These are phyloP conservation scores for Rhazya stricta DNA, from an alignment of 257 asterid species.

Conservation along the genomic window DNA sequence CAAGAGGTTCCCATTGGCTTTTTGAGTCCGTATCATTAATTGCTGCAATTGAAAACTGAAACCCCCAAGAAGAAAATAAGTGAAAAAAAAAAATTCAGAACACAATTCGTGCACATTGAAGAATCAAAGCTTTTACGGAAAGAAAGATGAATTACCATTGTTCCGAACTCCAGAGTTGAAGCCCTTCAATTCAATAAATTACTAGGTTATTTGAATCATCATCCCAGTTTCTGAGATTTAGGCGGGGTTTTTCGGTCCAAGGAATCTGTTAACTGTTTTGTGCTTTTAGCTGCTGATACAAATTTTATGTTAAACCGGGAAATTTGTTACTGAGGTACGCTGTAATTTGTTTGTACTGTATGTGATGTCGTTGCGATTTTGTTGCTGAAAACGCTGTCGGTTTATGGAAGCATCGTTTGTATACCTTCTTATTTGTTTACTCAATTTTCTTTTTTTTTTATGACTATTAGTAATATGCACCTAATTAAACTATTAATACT, in stretches of 20 bases:
- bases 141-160: constrained; percentile 15
- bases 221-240: not conserved
- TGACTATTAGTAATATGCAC: too few relatives aligned
- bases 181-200: constrained; percentile 2
- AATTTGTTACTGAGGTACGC: not conserved
- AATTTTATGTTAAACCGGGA: not conserved
- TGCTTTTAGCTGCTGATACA: too few relatives aligned
- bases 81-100: not conserved
- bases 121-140: not conserved
- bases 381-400: too few relatives aligned
- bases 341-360: not conserved
- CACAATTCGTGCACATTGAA: not conserved
- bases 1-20: constrained; percentile 79
- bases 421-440: too few relatives aligned
- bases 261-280: too few relatives aligned
- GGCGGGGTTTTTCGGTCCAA: not conserved
- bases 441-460: too few relatives aligned
- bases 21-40: constrained; percentile 77
- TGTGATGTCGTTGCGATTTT: too few relatives aligned
- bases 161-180: constrained; percentile 1
- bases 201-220: not conserved
- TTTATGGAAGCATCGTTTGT: too few relatives aligned
- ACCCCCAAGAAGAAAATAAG: constrained; percentile 10
- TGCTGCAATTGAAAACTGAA: constrained; percentile 90
- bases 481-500: too few relatives aligned